Evolutionary conservation across 495 filamentous ascomycete species (phyloP), one percentile per base, ranked within the genome.

Genomic region (Tuber aestivum): DNA sequence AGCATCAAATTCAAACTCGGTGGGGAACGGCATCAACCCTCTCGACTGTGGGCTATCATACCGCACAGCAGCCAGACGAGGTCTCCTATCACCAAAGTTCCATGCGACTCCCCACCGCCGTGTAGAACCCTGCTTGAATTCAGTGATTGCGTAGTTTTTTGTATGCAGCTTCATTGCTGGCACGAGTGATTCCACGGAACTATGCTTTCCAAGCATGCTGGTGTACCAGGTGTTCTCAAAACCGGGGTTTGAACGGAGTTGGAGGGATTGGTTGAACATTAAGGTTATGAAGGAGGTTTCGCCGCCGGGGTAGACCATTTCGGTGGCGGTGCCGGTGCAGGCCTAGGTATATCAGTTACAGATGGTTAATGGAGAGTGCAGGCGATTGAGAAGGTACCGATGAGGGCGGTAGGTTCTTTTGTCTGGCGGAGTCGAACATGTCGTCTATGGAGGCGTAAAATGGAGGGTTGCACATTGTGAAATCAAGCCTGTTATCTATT

Each of bases 401-500:
- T 73, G 89, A 88, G 0, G 95, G 93, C 1, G 89, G 89, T 4
- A 87, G 86, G 12, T 86, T 80, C 82, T 97, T 98, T 41, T 86
- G 83, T 37, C 85, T 79, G 0, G 93, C 91, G 0, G 90, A 90
- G 16, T 85, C 84, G 1, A 88, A 75, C 84, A 97, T 89, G 48
- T 96, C 92, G 20, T 87, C 83, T 27, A 87, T 85, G 5, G 93
- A 94, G 35, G 87, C 80, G 85, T 97, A 97, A 85, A 99, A 99
- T 0, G 95, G 95, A 1, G 95, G 95, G 79, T 99, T 99, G 84
- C 91, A 94, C 90, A 97, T 97, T 70, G 89, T 91, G 81, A 98
- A 97, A 83, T 97, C 92, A 48, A 97, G 86, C 7, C 88, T 91
- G 12, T 65, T 65, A 35, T 18, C 56, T 14, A 1, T 35, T 65